These are phyloP conservation scores for Harringtonia aguacate DNA, from an alignment of 2,329 filamentous ascomycete species.

Conservation along the genomic window DNA sequence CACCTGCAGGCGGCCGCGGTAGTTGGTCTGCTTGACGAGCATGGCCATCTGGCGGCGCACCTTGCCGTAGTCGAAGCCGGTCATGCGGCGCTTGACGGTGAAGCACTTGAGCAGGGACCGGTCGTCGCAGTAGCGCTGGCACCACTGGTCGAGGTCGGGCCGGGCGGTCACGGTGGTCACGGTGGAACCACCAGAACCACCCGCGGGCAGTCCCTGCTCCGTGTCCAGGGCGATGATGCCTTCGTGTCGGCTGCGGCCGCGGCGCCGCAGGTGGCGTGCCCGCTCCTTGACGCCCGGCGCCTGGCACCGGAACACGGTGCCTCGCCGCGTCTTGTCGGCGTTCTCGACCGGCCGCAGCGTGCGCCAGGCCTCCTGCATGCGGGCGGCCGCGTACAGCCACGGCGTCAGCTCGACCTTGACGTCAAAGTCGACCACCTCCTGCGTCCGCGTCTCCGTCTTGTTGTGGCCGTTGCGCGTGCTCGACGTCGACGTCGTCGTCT, in stretches of 20 bases:
- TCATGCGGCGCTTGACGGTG: conserved; percentile 37
- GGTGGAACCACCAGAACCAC: no score
- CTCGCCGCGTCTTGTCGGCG: conserved; percentile 52
- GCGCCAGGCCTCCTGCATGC: conserved; percentile 19
- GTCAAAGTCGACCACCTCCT: conserved; percentile 47
- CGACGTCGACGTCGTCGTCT: conserved; percentile 21
- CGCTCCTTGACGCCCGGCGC: conserved; percentile 22
- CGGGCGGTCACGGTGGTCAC: no score
- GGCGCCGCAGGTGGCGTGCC: conserved; percentile 25
- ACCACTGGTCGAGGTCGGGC: conserved; percentile 52
- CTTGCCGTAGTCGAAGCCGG: conserved; percentile 48
- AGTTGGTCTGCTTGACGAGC: conserved; percentile 55
- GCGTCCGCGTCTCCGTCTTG: conserved; percentile 35
- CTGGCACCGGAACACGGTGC: conserved; percentile 43
- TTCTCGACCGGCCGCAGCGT: conserved; percentile 43
- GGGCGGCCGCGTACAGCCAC: conserved; percentile 36
- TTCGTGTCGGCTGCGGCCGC: neutral
- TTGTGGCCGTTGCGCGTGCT: conserved; percentile 22
- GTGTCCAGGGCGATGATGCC: no score
- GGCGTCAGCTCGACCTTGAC: conserved; percentile 48
- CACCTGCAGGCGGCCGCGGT: conserved; percentile 50
- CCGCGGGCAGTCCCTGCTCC: no score
- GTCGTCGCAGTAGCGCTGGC: conserved; percentile 53
- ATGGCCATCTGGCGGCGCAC: conserved; percentile 40
- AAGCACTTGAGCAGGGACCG: conserved; percentile 47